These are phyloP conservation scores for Vigna hirtella DNA, from an alignment of 306 rosid species.

Conservation along the genomic window DNA sequence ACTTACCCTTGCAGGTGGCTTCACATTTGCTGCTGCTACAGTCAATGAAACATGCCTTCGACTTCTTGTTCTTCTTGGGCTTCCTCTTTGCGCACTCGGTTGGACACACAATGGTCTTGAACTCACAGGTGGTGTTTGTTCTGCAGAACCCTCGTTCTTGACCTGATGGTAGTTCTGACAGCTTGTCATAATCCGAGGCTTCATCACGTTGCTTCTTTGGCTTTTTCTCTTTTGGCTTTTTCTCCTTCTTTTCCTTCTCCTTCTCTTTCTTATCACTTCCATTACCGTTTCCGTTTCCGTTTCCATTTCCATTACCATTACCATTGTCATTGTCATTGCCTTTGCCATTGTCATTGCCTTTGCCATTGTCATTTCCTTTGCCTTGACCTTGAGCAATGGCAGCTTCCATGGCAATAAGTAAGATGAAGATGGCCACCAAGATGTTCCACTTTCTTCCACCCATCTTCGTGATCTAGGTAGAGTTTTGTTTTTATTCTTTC, in stretches of 20 bases:
- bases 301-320: slow-evolving; percentile 9
- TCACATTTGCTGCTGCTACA: slow-evolving; percentile 74
- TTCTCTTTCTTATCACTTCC: neutral
- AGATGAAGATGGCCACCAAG: slow-evolving; percentile 51
- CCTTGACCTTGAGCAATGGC: slow-evolving; percentile 53
- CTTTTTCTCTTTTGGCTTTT: slow-evolving; percentile 9
- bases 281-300: neutral
- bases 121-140: slow-evolving; percentile 49
- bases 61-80: slow-evolving; percentile 79
- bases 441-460: slow-evolving; percentile 46
- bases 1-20: slow-evolving; percentile 84
- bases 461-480: slow-evolving; percentile 46
- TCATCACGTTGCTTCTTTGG: slow-evolving; percentile 4
- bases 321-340: neutral
- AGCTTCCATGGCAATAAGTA: slow-evolving; percentile 53
- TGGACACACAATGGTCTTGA: slow-evolving; percentile 63
- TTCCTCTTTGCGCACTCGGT: slow-evolving; percentile 60
- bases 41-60: slow-evolving; percentile 71
- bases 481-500: slow-evolving; percentile 28
- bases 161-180: slow-evolving; percentile 51
- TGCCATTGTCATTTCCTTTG: neutral
- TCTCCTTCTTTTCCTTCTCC: neutral
- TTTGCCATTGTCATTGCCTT: neutral
- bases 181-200: slow-evolving; percentile 42
- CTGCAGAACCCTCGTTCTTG: slow-evolving; percentile 66